Percentiles rank a stretch among this genome's conserved stretches.
These are phyloP conservation scores for Ilex aquifolium DNA, from an alignment of 257 asterid species.

Conservation along the genomic window DNA sequence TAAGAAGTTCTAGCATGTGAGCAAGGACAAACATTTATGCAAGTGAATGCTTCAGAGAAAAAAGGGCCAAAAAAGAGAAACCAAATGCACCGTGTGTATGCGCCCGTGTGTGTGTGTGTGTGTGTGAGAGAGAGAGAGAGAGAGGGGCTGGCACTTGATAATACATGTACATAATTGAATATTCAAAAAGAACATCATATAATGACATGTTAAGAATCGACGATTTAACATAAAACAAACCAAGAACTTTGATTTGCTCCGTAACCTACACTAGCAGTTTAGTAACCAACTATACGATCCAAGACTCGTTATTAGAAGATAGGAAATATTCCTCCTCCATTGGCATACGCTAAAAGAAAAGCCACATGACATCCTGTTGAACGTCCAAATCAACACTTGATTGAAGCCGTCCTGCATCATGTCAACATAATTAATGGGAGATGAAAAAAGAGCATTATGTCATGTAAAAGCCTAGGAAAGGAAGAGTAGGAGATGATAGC, in stretches of 20 bases:
- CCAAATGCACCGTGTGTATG: too few relatives aligned
- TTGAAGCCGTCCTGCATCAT: constrained; percentile 40
- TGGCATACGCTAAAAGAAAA: not conserved
- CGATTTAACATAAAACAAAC: too few relatives aligned
- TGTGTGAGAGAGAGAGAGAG: too few relatives aligned
- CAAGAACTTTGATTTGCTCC: not conserved
- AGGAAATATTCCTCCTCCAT: not conserved
- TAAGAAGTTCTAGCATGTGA: too few relatives aligned
- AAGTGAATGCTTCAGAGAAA: too few relatives aligned
- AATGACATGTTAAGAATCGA: too few relatives aligned
- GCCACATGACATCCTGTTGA: not conserved
- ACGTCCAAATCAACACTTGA: constrained; percentile 23
- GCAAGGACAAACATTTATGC: too few relatives aligned
- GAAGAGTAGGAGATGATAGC: not conserved
- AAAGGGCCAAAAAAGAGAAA: too few relatives aligned
- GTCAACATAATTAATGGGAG: not conserved
- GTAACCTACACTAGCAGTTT: not conserved
- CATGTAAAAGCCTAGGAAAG: not conserved
- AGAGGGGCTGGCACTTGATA: too few relatives aligned
- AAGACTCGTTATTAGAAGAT: not conserved
- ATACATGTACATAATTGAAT: too few relatives aligned
- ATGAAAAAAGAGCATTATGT: not conserved
- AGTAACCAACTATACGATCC: not conserved
- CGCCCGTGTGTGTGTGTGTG: too few relatives aligned
- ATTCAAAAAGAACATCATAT: too few relatives aligned